These are phyloP conservation scores for Fragaria vesca DNA, from an alignment of 306 rosid species.

Conservation along the genomic window DNA sequence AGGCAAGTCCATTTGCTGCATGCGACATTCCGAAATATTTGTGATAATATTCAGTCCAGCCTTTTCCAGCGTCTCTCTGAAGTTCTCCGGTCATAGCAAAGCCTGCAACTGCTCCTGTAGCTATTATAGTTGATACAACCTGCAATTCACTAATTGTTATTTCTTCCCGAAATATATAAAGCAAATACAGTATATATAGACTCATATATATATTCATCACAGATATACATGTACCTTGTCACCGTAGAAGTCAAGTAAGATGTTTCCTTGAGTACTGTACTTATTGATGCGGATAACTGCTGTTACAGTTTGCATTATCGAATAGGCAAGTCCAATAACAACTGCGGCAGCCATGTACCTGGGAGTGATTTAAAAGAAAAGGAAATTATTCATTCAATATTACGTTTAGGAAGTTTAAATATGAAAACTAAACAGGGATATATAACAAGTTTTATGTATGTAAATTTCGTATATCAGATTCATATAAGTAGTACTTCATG, in stretches of 20 bases:
- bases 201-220: not conserved
- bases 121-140: conserved; percentile 19
- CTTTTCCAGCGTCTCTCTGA: not conserved
- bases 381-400: not conserved
- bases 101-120: conserved; percentile 28
- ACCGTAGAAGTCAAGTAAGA: conserved; percentile 21
- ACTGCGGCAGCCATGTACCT: conserved; percentile 19
- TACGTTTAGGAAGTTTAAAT: too few relatives aligned
- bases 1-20: conserved; percentile 11
- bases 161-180: not conserved
- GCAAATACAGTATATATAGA: not conserved
- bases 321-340: conserved; percentile 18
- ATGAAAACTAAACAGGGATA: too few relatives aligned
- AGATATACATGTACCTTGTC: conserved; percentile 21
- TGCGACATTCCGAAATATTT: not conserved
- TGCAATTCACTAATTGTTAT: not conserved
- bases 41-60: not conserved
- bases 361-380: not conserved
- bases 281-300: conserved; percentile 13
- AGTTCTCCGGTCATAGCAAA: conserved; percentile 21
- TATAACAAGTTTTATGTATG: too few relatives aligned
- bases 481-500: too few relatives aligned
- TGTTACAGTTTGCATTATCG: conserved; percentile 14
- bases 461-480: too few relatives aligned
- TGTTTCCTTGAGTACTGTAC: not conserved